phyloP scores from a whole-genome alignment of 2,329 filamentous ascomycete genomes.

The Dactylellina cionopaga region DNA sequence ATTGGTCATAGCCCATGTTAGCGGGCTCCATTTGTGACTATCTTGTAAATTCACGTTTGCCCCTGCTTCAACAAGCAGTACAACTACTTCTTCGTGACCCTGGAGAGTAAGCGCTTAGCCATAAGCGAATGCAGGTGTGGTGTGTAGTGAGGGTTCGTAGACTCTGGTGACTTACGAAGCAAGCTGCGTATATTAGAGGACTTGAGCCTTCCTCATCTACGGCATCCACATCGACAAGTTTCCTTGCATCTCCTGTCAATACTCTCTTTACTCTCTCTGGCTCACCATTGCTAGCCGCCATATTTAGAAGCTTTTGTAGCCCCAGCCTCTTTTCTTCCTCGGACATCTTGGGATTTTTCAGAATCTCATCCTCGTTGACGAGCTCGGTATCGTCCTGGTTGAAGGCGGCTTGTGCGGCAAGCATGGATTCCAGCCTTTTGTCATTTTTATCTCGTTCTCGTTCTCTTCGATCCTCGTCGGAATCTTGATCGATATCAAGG shows the following conservation, averaged over 20 bases:
- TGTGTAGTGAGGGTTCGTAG: conserved; percentile 8
- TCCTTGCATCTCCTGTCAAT: conserved; percentile 76
- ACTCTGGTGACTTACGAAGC: conserved; percentile 75
- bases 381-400: conserved; percentile 73
- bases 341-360: conserved; percentile 77
- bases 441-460: conserved; percentile 76
- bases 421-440: conserved; percentile 90
- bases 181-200: conserved; percentile 97
- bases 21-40: conserved; percentile 93
- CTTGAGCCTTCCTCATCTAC: conserved; percentile 94
- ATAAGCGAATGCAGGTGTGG: neutral
- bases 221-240: conserved; percentile 83
- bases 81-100: conserved; percentile 90
- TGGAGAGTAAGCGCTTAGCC: conserved; percentile 58
- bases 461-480: conserved; percentile 63
- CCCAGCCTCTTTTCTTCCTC: conserved; percentile 80
- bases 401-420: conserved; percentile 90
- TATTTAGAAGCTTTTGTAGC: conserved; percentile 87
- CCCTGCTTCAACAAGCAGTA: conserved; percentile 82
- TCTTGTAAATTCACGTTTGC: conserved; percentile 93
- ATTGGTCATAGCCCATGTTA: conserved; percentile 99
- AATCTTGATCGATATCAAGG: conserved; percentile 63
- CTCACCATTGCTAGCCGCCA: conserved; percentile 97
- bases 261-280: conserved; percentile 80
- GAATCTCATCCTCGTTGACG: conserved; percentile 82